Base-by-base conservation (phyloP, 306 rosid species). In the Luffa aegyptiaca region DNA sequence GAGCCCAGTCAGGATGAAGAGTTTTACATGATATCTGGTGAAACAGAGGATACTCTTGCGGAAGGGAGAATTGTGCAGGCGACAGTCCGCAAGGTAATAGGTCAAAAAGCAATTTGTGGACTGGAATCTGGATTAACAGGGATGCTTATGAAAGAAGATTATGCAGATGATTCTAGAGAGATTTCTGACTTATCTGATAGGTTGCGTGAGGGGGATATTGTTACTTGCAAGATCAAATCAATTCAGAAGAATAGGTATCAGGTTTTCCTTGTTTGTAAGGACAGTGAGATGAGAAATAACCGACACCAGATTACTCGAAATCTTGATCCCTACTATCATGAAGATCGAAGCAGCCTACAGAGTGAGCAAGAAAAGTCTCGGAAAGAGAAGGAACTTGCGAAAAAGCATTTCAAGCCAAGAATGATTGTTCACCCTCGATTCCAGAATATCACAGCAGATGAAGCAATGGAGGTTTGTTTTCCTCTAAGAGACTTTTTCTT, bases 341-440 rank as follows among this genome's bases (percentile, higher is more conserved):
- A 96, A 87, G 98, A 91, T 78, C 88, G 82, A 78, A 90, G 97
- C 85, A 86, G 86, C 82, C 85, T 88, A 49, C 99, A 90, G 63
- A 91, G 86, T 35, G 97, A 91, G 80, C 92, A 90, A 82, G 98
- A 90, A 72, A 93, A 96, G 85, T 88, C 91, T 82, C 90, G 92
- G 83, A 96, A 96, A 88, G 93, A 91, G 77, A 96, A 91, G 83
- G 99, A 96, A 83, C 91, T 88, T 68, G 96, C 97, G 3, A 96
- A 93, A 88, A 96, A 90, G 84, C 98, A 88, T 86, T 96, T 96
- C 85, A 96, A 93, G 88, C 94, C 96, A 33, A 93, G 99, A 86
- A 93, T 93, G 99, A 96, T 96, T 76, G 97, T 93, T 85, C 99
- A 96, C 84, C 99, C 99, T 31, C 97, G 98, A 35, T 96, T 96